Conservation (phyloP, 208 protist genomes). For the Acanthamoeba sp. region DNA sequence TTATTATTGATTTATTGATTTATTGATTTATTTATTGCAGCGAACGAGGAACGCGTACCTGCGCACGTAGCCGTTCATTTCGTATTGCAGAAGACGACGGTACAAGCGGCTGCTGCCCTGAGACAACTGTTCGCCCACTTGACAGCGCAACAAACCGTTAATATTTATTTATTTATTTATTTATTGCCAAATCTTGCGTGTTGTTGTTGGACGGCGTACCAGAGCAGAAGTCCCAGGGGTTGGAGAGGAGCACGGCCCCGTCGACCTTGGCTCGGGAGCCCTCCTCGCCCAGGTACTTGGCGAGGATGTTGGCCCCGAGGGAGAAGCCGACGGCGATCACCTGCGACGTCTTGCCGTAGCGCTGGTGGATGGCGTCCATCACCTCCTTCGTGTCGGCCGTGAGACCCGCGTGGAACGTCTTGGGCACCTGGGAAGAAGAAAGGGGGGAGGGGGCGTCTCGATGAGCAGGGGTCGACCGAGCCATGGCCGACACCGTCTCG, state of each 20-base stretch:
- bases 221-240: slow-evolving; percentile 43
- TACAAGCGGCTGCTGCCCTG: slow-evolving; percentile 48
- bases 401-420: slow-evolving; percentile 38
- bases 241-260: slow-evolving; percentile 29
- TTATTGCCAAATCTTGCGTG: background rate
- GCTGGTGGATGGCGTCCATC: background rate
- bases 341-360: background rate
- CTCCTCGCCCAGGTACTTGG: slow-evolving; percentile 57
- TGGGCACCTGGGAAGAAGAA: background rate
- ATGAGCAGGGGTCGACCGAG: too few relatives aligned
- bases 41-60: background rate
- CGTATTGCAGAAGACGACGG: background rate
- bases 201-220: background rate
- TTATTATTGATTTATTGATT: too few relatives aligned
- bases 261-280: slow-evolving; percentile 22
- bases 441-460: too few relatives aligned
- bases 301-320: slow-evolving; percentile 57
- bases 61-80: slow-evolving; percentile 51
- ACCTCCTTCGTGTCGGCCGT: slow-evolving; percentile 44
- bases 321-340: slow-evolving; percentile 53
- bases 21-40: background rate
- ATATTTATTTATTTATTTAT: background rate
- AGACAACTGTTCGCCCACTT: slow-evolving; percentile 15
- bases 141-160: background rate
- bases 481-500: too few relatives aligned